These are phyloP conservation scores for Pythium phragmiticola DNA, from an alignment of 352 stramenopile species.

Conservation along the genomic window DNA sequence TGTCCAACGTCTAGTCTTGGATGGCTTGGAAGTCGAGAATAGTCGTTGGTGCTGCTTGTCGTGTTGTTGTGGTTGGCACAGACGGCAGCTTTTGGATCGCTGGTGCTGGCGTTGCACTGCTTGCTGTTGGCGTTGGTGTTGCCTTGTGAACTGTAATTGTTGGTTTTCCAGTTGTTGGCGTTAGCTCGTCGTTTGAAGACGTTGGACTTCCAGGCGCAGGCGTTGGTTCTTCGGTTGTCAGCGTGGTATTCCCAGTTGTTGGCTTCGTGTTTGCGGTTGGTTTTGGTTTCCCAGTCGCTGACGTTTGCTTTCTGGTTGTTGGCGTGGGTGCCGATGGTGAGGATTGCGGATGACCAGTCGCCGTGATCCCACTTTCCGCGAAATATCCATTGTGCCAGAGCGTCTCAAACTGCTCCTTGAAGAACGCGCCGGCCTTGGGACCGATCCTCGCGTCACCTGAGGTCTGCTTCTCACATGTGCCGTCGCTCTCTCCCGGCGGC, in stretches of 20 bases:
- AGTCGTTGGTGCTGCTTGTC: too few relatives aligned
- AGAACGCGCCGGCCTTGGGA: constrained; percentile 31
- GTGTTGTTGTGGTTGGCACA: not conserved
- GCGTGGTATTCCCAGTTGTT: not conserved
- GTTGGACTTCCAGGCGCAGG: too few relatives aligned
- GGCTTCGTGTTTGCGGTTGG: not conserved
- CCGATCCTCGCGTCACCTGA: constrained; percentile 24
- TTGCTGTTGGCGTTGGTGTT: too few relatives aligned
- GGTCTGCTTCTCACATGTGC: constrained; percentile 23
- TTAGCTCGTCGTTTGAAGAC: not conserved
- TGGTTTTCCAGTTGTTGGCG: too few relatives aligned
- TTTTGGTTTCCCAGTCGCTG: not conserved
- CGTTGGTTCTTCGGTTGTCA: not conserved
- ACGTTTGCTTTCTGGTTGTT: too few relatives aligned
- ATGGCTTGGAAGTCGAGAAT: too few relatives aligned
- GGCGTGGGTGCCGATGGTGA: too few relatives aligned
- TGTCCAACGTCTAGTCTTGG: too few relatives aligned
- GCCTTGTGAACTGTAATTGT: too few relatives aligned
- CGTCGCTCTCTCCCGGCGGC: constrained; percentile 37
- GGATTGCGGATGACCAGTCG: too few relatives aligned
- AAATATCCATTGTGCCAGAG: constrained; percentile 39
- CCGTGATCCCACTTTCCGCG: constrained; percentile 12
- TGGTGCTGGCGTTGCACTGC: too few relatives aligned
- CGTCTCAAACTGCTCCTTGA: constrained; percentile 32
- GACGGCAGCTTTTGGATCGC: too few relatives aligned